Evolutionary conservation across 768 basidiomycete species (phyloP).

Genomic region (Xanthoconium stramineum): DNA sequence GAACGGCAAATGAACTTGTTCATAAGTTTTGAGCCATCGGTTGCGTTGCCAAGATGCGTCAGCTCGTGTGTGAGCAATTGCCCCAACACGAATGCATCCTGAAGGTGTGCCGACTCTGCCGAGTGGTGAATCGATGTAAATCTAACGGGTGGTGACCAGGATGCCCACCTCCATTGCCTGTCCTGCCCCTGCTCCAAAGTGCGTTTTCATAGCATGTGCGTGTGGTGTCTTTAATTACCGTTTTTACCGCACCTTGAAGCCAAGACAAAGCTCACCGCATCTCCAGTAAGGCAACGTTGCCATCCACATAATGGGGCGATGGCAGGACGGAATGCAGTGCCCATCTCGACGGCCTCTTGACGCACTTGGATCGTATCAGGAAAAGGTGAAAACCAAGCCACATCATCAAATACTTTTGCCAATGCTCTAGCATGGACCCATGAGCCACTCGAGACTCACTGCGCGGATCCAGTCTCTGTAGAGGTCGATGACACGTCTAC

Average conservation of each 20-base stretch:
- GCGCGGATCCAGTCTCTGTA: constrained; percentile 94
- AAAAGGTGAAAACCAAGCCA: neutral
- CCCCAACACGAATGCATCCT: constrained; percentile 33
- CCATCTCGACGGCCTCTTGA: constrained; percentile 40
- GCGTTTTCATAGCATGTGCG: constrained; percentile 48
- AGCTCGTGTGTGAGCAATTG: constrained; percentile 23
- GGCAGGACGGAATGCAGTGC: constrained; percentile 40
- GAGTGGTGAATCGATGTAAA: neutral
- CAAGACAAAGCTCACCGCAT: constrained; percentile 36
- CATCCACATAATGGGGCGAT: constrained; percentile 38
- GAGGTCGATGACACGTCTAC: constrained; percentile 64
- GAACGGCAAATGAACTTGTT: constrained; percentile 31
- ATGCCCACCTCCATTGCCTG: constrained; percentile 46
- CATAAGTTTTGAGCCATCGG: constrained; percentile 29
- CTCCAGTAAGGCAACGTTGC: constrained; percentile 44
- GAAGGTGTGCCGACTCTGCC: neutral
- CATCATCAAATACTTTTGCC: constrained; percentile 6
- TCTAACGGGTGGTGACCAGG: neutral
- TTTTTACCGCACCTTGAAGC: neutral
- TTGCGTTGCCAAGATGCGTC: constrained; percentile 22
- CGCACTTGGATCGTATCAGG: constrained; percentile 25
- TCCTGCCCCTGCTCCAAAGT: constrained; percentile 47
- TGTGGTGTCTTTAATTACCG: neutral
- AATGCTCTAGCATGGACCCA: constrained; percentile 2
- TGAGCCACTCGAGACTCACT: constrained; percentile 49